A percentile compares a stretch with the other conserved stretches of the same genome.
Evolutionary conservation across 2,329 filamentous ascomycete species (phyloP).

Genomic region (Aspergillus quadrilineatus): DNA sequence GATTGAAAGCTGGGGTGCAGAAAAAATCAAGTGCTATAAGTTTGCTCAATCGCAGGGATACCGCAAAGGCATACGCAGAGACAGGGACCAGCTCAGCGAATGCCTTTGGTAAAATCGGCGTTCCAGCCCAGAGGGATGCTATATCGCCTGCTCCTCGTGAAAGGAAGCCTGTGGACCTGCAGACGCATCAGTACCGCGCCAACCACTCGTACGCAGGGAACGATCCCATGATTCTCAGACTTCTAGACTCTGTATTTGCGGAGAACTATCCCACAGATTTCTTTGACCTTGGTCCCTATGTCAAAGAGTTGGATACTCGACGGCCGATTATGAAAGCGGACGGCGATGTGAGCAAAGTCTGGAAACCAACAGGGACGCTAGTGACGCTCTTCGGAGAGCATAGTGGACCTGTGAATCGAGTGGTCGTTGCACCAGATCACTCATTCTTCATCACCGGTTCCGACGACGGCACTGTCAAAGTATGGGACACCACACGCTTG

Average conservation of each 20-base stretch:
- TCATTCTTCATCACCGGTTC: constrained; percentile 92
- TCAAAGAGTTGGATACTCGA: constrained; percentile 63
- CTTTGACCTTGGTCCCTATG: constrained; percentile 72
- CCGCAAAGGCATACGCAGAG: constrained; percentile 62
- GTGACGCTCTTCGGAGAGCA: constrained; percentile 91
- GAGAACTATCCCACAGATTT: constrained; percentile 62
- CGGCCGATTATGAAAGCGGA: constrained; percentile 55
- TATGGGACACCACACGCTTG: constrained; percentile 88
- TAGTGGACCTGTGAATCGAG: constrained; percentile 73
- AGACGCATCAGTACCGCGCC: constrained; percentile 53
- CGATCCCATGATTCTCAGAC: constrained; percentile 59
- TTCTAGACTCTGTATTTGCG: constrained; percentile 81
- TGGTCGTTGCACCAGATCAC: constrained; percentile 84
- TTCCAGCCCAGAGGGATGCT: constrained; percentile 44
- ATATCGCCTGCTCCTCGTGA: constrained; percentile 39
- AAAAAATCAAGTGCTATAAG: constrained; percentile 58
- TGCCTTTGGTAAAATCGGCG: constrained; percentile 64
- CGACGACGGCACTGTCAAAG: constrained; percentile 83
- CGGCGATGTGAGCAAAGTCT: constrained; percentile 57
- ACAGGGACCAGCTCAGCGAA: constrained; percentile 64
- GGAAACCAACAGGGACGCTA: constrained; percentile 80
- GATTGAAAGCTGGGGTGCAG: constrained; percentile 28
- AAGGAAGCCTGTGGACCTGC: constrained; percentile 24
- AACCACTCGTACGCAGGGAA: constrained; percentile 85
- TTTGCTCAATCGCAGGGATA: constrained; percentile 58